Evolutionary conservation across 2,329 filamentous ascomycete genomes (phyloP).

Genomic region (Penicillium sp.): DNA sequence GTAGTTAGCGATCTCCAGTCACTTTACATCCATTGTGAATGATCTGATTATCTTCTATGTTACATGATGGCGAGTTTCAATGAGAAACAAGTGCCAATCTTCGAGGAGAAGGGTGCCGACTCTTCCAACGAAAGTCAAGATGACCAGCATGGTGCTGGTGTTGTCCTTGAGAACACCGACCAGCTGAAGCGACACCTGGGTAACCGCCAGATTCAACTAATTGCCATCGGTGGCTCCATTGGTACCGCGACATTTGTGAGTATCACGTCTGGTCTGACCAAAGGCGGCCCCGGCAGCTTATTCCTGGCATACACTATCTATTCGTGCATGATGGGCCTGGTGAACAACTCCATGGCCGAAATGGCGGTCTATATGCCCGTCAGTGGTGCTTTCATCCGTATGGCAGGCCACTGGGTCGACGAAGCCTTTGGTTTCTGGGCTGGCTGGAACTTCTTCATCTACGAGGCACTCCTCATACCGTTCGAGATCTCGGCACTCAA

Average conservation of each 20-base stretch:
- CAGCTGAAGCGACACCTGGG: constrained; percentile 11
- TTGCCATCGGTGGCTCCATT: constrained; percentile 43
- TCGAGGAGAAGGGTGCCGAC: neutral
- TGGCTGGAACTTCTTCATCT: constrained; percentile 50
- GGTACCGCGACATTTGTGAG: constrained; percentile 40
- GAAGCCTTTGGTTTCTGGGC: constrained; percentile 46
- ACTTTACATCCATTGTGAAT: neutral
- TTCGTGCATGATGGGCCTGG: constrained; percentile 31
- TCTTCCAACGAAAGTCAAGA: neutral
- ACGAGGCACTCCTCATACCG: constrained; percentile 37
- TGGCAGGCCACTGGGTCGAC: constrained; percentile 48
- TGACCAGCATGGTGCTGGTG: neutral
- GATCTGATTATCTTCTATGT: neutral
- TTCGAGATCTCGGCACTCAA: constrained; percentile 45
- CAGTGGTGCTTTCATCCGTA: constrained; percentile 41
- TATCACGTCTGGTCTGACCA: constrained; percentile 36
- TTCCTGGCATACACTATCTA: constrained; percentile 37
- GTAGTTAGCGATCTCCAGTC: neutral
- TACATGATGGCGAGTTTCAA: neutral
- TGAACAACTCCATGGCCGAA: constrained; percentile 45
- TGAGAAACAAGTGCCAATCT: neutral
- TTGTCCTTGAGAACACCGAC: constrained; percentile 11
- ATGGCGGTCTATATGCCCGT: constrained; percentile 48
- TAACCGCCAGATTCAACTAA: constrained; percentile 14
- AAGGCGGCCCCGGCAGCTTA: constrained; percentile 39